A percentile compares a stretch with the other conserved stretches of the same genome.
These are phyloP conservation scores for Lachnellula suecica DNA, from an alignment of 2,329 filamentous ascomycete species.

Conservation along the genomic window DNA sequence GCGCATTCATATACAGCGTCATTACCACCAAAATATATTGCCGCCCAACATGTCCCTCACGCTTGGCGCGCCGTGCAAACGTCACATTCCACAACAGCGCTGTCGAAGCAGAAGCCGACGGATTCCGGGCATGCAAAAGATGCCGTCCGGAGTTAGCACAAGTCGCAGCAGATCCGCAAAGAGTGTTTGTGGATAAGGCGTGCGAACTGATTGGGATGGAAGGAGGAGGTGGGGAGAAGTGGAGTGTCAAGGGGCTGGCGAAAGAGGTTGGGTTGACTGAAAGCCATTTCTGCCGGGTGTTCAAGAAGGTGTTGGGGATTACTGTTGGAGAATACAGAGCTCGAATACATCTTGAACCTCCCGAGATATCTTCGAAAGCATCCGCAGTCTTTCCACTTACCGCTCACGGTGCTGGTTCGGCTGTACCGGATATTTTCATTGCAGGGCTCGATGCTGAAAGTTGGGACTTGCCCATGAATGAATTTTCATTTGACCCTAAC, in stretches of 20 bases:
- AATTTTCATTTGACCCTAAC: too few relatives aligned
- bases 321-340: slow-evolving; percentile 35
- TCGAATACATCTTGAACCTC: not conserved
- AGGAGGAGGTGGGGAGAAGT: slow-evolving; percentile 20
- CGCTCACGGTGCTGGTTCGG: too few relatives aligned
- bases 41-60: slow-evolving; percentile 58
- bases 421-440: too few relatives aligned
- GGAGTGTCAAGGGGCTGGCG: slow-evolving; percentile 48
- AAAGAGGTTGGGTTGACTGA: slow-evolving; percentile 51
- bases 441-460: too few relatives aligned
- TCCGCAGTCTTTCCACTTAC: not conserved
- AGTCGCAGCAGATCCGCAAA: slow-evolving; percentile 40
- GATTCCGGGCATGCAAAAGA: slow-evolving; percentile 58
- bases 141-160: slow-evolving; percentile 43
- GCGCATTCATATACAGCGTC: slow-evolving; percentile 49
- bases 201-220: slow-evolving; percentile 30
- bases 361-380: not conserved
- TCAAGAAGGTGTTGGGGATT: slow-evolving; percentile 52
- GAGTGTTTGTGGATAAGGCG: slow-evolving; percentile 42
- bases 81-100: slow-evolving; percentile 52
- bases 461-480: too few relatives aligned
- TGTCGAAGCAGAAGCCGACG: slow-evolving; percentile 43
- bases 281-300: slow-evolving; percentile 58
- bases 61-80: slow-evolving; percentile 60
- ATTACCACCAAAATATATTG: slow-evolving; percentile 54